Percentiles rank a stretch among this genome's conserved stretches.
Evolutionary conservation across 2,329 filamentous ascomycete species (phyloP).

Genomic region (Chaetomiaceae sp.): DNA sequence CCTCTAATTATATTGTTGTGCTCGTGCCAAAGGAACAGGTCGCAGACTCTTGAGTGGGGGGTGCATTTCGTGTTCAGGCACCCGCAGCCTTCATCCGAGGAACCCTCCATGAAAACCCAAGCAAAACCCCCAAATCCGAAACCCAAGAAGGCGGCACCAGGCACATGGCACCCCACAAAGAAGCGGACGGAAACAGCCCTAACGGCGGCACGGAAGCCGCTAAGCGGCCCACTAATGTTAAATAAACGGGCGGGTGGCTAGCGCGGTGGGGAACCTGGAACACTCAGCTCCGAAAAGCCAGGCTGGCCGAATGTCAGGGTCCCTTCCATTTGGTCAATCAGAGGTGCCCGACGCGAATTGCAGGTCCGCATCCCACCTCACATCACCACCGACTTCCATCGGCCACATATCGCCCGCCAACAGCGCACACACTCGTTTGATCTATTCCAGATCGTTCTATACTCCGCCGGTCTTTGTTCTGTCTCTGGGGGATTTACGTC

Average conservation of each 20-base stretch:
- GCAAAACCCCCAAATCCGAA: too few species aligned
- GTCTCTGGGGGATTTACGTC: not conserved
- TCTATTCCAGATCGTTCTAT: not conserved
- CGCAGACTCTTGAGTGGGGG: too few species aligned
- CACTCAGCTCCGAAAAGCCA: slow-evolving; percentile 20
- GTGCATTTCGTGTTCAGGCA: too few species aligned
- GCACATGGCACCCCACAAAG: slow-evolving; percentile 7
- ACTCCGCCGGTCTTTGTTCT: not conserved
- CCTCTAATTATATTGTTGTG: too few species aligned
- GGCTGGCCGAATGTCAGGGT: slow-evolving; percentile 19
- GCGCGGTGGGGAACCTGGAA: slow-evolving; percentile 8
- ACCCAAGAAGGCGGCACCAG: not conserved
- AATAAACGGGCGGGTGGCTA: slow-evolving; percentile 5
- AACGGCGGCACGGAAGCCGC: slow-evolving; percentile 9
- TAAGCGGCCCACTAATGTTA: slow-evolving; percentile 11
- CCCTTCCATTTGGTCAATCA: not conserved
- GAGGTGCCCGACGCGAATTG: not conserved
- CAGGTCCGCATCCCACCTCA: not conserved
- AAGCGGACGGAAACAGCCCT: not conserved
- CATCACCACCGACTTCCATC: too few species aligned
- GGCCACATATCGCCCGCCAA: not conserved
- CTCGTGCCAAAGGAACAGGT: too few species aligned
- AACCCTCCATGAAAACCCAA: too few species aligned
- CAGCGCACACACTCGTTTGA: not conserved
- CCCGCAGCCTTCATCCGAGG: too few species aligned